Conservation (phyloP, 2,329 filamentous ascomycete species). For the Balansia obtecta region DNA sequence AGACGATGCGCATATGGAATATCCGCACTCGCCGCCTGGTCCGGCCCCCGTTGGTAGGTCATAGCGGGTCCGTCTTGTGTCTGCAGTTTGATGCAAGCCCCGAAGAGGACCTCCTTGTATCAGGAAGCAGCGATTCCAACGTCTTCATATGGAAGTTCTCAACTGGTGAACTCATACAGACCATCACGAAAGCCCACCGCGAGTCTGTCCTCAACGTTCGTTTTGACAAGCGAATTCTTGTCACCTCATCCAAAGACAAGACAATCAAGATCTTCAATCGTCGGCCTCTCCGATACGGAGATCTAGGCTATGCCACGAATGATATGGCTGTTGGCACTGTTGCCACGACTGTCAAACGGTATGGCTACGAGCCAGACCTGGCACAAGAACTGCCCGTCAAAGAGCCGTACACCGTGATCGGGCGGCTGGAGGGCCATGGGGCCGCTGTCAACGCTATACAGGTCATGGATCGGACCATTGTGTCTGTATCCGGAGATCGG, state of each 20-base stretch:
- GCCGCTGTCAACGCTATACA: constrained; percentile 96
- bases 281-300: constrained; percentile 47
- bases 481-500: constrained; percentile 89
- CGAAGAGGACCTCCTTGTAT: constrained; percentile 84
- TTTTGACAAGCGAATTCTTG: constrained; percentile 82
- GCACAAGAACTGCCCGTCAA: constrained; percentile 35
- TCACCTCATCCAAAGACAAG: constrained; percentile 96
- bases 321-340: constrained; percentile 37
- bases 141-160: constrained; percentile 92
- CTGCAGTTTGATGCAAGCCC: constrained; percentile 87
- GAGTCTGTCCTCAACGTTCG: constrained; percentile 91
- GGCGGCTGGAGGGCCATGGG: constrained; percentile 68
- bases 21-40: constrained; percentile 69
- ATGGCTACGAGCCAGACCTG: constrained; percentile 39
- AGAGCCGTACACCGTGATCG: constrained; percentile 64
- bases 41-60: constrained; percentile 60
- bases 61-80: constrained; percentile 80
- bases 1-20: constrained; percentile 81
- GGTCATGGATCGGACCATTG: constrained; percentile 71
- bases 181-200: constrained; percentile 62
- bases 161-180: constrained; percentile 70
- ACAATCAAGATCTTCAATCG: constrained; percentile 95
- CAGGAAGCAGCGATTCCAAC: constrained; percentile 83
- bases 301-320: constrained; percentile 38
- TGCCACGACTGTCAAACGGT: constrained; percentile 37